Percentiles rank a stretch among this genome's conserved stretches.
phyloP scores from a whole-genome alignment of 169 alveolate genomes.

The Cryptosporidium sp. region DNA sequence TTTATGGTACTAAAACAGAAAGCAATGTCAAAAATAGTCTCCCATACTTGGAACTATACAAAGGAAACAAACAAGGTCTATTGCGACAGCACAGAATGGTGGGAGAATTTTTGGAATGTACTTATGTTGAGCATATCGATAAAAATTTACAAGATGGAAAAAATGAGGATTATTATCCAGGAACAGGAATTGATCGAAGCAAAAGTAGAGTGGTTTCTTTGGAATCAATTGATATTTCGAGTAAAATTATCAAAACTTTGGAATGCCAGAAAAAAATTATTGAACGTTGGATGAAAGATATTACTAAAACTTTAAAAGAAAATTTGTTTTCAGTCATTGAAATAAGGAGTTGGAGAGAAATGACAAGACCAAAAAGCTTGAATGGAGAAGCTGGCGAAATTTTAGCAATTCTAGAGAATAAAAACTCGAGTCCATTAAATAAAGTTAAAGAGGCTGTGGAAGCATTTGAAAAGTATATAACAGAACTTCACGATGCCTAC shows the following conservation, averaged over 20 bases:
- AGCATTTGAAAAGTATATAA: conserved; percentile 37
- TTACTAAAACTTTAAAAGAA: neutral
- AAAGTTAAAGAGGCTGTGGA: conserved; percentile 26
- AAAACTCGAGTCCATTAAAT: conserved; percentile 31
- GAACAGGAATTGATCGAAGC: conserved; percentile 41
- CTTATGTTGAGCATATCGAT: conserved; percentile 34
- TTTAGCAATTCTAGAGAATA: conserved; percentile 30
- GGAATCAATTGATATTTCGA: conserved; percentile 11
- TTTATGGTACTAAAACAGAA: neutral
- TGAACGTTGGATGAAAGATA: conserved; percentile 35
- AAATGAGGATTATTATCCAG: neutral
- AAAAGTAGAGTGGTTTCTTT: conserved; percentile 29
- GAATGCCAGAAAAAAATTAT: conserved; percentile 18
- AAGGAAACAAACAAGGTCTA: conserved; percentile 48
- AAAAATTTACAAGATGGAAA: neutral
- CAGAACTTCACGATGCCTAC: conserved; percentile 28
- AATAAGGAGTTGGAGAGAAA: conserved; percentile 30
- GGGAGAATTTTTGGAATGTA: conserved; percentile 63
- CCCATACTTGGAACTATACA: neutral
- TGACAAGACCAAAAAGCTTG: conserved; percentile 21
- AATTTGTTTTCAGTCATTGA: conserved; percentile 41
- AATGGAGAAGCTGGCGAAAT: conserved; percentile 23
- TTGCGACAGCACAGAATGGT: conserved; percentile 49
- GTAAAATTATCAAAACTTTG: conserved; percentile 6
- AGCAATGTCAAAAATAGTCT: conserved; percentile 11